phyloP scores from a whole-genome alignment of 768 basidiomycete genomes.

The Hirschioporus abietinus region DNA sequence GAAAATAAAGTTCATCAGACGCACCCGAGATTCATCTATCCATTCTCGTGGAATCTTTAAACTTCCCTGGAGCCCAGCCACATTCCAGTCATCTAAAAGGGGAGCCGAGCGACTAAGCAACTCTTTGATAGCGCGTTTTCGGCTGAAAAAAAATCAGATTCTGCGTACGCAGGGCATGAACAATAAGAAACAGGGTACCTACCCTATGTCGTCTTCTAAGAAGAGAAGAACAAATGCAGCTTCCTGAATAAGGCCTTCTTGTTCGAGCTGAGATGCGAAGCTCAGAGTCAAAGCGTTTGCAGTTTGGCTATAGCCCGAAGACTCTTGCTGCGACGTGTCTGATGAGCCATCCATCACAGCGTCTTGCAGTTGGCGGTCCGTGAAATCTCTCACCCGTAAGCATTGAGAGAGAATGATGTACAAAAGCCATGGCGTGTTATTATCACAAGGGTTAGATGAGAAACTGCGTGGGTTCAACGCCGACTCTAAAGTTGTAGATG shows the following conservation, averaged over 20 bases:
- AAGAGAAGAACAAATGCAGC: conserved; percentile 88
- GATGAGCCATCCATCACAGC: conserved; percentile 30
- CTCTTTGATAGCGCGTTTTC: conserved; percentile 78
- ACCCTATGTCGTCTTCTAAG: conserved; percentile 78
- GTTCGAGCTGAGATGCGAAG: conserved; percentile 87
- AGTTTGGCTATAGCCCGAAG: conserved; percentile 69
- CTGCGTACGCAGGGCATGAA: background rate
- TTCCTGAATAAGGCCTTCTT: conserved; percentile 73
- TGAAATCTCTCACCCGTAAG: conserved; percentile 79
- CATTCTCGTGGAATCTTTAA: conserved; percentile 79
- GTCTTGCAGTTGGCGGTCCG: conserved; percentile 57
- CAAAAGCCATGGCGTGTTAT: conserved; percentile 86
- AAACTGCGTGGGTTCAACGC: conserved; percentile 72
- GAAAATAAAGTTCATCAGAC: conserved; percentile 12
- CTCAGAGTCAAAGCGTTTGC: conserved; percentile 79
- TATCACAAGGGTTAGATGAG: conserved; percentile 69
- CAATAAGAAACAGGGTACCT: conserved; percentile 21
- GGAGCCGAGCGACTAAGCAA: conserved; percentile 66
- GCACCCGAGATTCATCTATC: conserved; percentile 87
- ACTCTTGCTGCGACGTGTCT: conserved; percentile 24
- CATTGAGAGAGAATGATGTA: conserved; percentile 84
- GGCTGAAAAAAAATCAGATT: conserved; percentile 37
- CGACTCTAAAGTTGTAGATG: conserved; percentile 58
- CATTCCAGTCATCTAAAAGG: conserved; percentile 67
- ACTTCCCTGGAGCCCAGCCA: conserved; percentile 64